Percentiles rank a stretch among this genome's conserved stretches.
Evolutionary conservation across 306 rosid species (phyloP).

Genomic region (Medicago arabica): DNA sequence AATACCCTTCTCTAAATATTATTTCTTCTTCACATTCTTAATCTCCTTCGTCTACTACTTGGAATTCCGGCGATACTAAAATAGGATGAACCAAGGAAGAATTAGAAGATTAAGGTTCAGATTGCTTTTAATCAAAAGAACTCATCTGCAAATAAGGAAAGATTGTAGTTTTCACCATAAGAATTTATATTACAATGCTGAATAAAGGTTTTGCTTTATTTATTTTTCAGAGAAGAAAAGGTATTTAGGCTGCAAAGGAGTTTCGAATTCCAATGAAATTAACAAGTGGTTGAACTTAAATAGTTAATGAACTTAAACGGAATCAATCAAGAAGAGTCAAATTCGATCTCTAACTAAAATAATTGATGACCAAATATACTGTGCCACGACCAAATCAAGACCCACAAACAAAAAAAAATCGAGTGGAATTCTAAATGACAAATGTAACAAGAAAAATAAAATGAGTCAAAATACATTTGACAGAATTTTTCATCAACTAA

Average conservation of each 20-base stretch:
- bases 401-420: no score
- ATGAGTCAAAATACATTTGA: not conserved
- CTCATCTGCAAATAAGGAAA: not conserved
- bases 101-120: not conserved
- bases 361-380: no score
- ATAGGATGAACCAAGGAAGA: not conserved
- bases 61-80: no score
- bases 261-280: not conserved
- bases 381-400: no score
- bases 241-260: not conserved
- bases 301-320: not conserved
- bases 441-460: not conserved
- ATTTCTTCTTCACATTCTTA: no score
- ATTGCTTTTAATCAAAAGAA: not conserved
- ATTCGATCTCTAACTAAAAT: not conserved
- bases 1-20: no score
- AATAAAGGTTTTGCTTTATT: not conserved
- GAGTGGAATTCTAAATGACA: not conserved
- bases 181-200: not conserved
- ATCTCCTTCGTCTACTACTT: no score
- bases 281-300: not conserved
- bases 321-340: not conserved
- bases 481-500: not conserved
- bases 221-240: not conserved
- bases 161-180: not conserved